Evolutionary conservation across 1,284 basidiomycete species (phyloP).

Genomic region (Puccinia coronata): DNA sequence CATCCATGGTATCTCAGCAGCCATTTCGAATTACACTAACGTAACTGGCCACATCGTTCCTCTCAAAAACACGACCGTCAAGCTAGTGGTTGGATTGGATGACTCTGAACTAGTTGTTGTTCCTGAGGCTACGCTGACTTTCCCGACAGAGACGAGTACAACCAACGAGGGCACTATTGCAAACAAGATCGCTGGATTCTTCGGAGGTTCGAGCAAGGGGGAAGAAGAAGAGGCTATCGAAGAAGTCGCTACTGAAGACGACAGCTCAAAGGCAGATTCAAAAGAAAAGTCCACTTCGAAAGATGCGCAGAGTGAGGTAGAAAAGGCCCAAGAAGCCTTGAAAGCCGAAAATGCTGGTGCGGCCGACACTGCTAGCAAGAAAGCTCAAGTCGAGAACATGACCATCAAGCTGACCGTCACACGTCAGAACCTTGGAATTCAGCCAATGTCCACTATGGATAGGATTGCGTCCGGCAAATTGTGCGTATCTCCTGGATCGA

Average conservation of each 20-base stretch:
- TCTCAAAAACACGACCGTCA: slow-evolving; percentile 68
- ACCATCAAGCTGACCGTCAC: slow-evolving; percentile 36
- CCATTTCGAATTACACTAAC: slow-evolving; percentile 73
- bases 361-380: slow-evolving; percentile 24
- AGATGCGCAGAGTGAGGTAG: slow-evolving; percentile 49
- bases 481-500: slow-evolving; percentile 13
- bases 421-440: slow-evolving; percentile 33
- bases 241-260: slow-evolving; percentile 46
- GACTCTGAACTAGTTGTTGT: slow-evolving; percentile 75
- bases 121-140: slow-evolving; percentile 68
- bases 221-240: slow-evolving; percentile 47
- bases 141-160: slow-evolving; percentile 64
- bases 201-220: slow-evolving; percentile 65
- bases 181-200: slow-evolving; percentile 82
- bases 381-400: slow-evolving; percentile 26
- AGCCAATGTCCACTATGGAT: slow-evolving; percentile 42
- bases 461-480: slow-evolving; percentile 48
- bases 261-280: slow-evolving; percentile 49
- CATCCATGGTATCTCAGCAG: slow-evolving; percentile 70
- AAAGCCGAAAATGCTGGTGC: slow-evolving; percentile 38
- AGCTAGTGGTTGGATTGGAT: slow-evolving; percentile 75
- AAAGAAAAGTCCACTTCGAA: slow-evolving; percentile 11
- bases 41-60: slow-evolving; percentile 63
- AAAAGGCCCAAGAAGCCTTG: slow-evolving; percentile 57
- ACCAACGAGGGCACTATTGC: slow-evolving; percentile 51